Base-by-base conservation (phyloP, 768 basidiomycete species). In the Crepidotus variabilis region DNA sequence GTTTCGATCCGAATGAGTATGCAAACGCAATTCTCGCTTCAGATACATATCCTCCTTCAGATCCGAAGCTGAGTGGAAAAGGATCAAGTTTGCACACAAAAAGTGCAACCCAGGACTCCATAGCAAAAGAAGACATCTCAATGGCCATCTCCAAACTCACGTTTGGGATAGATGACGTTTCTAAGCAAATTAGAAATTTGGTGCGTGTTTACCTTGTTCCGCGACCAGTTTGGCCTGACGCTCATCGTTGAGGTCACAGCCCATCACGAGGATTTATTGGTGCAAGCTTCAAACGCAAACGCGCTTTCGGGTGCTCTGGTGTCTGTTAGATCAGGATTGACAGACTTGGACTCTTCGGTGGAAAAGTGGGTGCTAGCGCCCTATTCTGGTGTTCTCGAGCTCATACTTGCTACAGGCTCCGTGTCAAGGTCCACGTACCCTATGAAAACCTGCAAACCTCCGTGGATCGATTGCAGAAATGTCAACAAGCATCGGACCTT, bases 11-110 rank as follows among this genome's bases (percentile, higher is more conserved):
- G 14, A 89, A 91, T 65, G 88, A 90, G 43, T 97, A 95, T 68
- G 95, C 95, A 2, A 94, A 94, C 69, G 86, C 92, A 14, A 82
- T 96, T 53, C 80, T 98, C 21, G 88, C 94, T 4, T 90, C 92
- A 22, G 88, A 94, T 61, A 67, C 84, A 0, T 92, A 95, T 67
- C 81, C 85, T 11, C 70, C 78, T 48, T 36, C 68, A 4, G 51
- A 73, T 70, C 56, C 65, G 69, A 71, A 70, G 63, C 54, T 60
- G 20, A 6, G 67, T 24, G 65, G 70, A 56, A 75, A 72, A 60
- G 60, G 52, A n/a, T 60, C 67, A 23, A 28, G 28, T 28, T 28
- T 8, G 54, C 63, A 23, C 63, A 48, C 67, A 16, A 78, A 77
- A 62, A 56, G 65, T 18, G 61, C 75, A 13, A 66, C 70, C 0